Evolutionary conservation across 2,329 filamentous ascomycete species (phyloP), one percentile per base, ranked within the genome.

Genomic region (Cytospora paraplurivora): DNA sequence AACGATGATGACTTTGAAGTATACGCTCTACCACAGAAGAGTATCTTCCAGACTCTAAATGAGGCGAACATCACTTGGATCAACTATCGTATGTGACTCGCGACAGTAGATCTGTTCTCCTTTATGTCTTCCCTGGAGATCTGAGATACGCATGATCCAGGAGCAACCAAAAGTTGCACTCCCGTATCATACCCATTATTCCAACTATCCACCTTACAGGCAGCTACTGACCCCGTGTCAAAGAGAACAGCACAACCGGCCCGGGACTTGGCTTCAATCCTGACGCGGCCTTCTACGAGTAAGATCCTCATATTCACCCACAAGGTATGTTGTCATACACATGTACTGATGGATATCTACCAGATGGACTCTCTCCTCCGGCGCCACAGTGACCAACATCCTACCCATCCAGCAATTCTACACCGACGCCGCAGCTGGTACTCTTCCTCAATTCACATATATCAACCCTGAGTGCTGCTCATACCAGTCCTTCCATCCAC

Each of bases 381-480:
- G 62, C 10, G 44, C 56, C 44, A 60, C 60, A 4, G 51, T 27
- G 17, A 64, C 62, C 49, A 64, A 62, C 53, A 64, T 64, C 37
- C 54, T 53, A 13, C 72, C 75, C 1, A 67, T 81, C 4, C 70
- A 75, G 19, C 69, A 77, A 47, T 82, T 82, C 68, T 81, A 77
- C 69, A 66, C 67, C 4, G 80, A 81, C 67, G 80, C 80, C 5
- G 68, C 72, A 8, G 74, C 74, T 6, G 79, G 80, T n/a, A 74
- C 71, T 0, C 73, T 82, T 1, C 76, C 79, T 6, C 71, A 74
- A 49, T 78, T 81, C 61, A 78, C 76, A 67, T 82, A 81, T 70
- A 75, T 81, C 71, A 85, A 80, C 68, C 78, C 80, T 4, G 78
- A 79, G 65, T 81, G 82, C 73, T 82, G 82, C 68, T 74, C 74